phyloP scores from a whole-genome alignment of 2,329 filamentous ascomycete genomes.

The Fusarium foetens region DNA sequence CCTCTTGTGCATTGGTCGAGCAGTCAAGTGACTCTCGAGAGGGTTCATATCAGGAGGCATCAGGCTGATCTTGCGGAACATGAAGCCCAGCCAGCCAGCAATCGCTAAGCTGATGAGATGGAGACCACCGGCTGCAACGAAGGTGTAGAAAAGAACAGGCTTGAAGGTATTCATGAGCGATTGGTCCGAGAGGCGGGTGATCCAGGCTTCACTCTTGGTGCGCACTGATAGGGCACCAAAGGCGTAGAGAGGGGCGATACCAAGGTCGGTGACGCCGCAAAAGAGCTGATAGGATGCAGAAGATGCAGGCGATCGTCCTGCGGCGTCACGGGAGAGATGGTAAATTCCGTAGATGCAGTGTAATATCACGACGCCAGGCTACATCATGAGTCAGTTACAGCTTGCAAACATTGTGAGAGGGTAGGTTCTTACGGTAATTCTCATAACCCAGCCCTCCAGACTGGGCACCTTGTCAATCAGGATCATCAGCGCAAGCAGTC shows the following conservation, averaged over 20 bases:
- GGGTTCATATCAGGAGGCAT: constrained; percentile 97
- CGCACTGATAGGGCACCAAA: constrained; percentile 62
- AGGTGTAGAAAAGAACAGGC: constrained; percentile 73
- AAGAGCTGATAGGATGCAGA: constrained; percentile 92
- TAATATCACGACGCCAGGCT: constrained; percentile 80
- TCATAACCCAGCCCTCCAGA: constrained; percentile 77
- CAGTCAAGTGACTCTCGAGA: constrained; percentile 84
- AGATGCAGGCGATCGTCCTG: constrained; percentile 78
- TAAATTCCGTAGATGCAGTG: constrained; percentile 83
- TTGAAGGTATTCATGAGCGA: constrained; percentile 69
- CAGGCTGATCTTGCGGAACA: constrained; percentile 83
- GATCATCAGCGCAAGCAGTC: constrained; percentile 79
- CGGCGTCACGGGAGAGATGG: constrained; percentile 77
- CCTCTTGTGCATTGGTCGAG: constrained; percentile 76
- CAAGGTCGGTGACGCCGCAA: constrained; percentile 75
- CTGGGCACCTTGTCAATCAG: constrained; percentile 75
- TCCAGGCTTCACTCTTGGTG: constrained; percentile 66
- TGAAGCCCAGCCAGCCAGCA: constrained; percentile 78
- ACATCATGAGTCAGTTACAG: constrained; percentile 16
- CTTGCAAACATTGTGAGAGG: background rate
- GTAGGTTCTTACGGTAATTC: constrained; percentile 72
- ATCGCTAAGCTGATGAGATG: constrained; percentile 77
- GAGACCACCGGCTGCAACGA: constrained; percentile 71
- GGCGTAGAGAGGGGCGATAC: constrained; percentile 64
- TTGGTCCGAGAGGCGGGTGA: constrained; percentile 70